A percentile compares a stretch with the other conserved stretches of the same genome.
These are phyloP conservation scores for Pseudopyricularia javanii DNA, from an alignment of 2,329 filamentous ascomycete species.

Conservation along the genomic window DNA sequence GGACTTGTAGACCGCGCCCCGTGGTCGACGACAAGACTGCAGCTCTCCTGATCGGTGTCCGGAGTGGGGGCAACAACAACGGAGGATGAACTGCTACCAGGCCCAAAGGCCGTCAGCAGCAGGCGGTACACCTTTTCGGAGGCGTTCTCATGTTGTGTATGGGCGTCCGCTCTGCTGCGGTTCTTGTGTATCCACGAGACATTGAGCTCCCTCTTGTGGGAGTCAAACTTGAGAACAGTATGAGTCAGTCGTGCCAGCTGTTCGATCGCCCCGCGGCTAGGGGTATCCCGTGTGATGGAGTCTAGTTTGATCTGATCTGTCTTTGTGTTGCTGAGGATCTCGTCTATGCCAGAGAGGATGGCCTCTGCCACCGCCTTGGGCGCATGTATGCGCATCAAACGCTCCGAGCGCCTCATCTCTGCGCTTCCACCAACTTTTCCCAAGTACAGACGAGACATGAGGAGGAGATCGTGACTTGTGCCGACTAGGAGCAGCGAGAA, in stretches of 20 bases:
- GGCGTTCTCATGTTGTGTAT: constrained; percentile 20
- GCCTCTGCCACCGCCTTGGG: constrained; percentile 21
- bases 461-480: constrained; percentile 19
- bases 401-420: constrained; percentile 17
- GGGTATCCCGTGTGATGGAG: constrained; percentile 11
- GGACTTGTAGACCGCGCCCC: constrained; percentile 6
- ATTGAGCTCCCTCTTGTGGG: constrained; percentile 10
- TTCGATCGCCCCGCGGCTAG: constrained; percentile 16
- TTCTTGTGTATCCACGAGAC: constrained; percentile 29
- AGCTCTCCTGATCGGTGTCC: constrained; percentile 2
- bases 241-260: constrained; percentile 25
- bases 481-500: constrained; percentile 31
- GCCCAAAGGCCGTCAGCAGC: constrained; percentile 20
- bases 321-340: constrained; percentile 11
- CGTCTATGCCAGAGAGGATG: constrained; percentile 20
- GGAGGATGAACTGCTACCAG: not conserved
- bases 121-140: constrained; percentile 33
- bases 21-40: constrained; percentile 18
- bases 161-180: constrained; percentile 4
- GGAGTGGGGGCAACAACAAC: not conserved
- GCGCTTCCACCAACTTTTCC: constrained; percentile 21
- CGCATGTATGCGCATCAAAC: constrained; percentile 21
- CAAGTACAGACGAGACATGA: constrained; percentile 16
- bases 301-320: constrained; percentile 12
- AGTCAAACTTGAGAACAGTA: constrained; percentile 22